Percentiles rank a stretch among this genome's conserved stretches.
Conservation (phyloP, 2,329 filamentous ascomycete genomes). For the Penicillium sp. region DNA sequence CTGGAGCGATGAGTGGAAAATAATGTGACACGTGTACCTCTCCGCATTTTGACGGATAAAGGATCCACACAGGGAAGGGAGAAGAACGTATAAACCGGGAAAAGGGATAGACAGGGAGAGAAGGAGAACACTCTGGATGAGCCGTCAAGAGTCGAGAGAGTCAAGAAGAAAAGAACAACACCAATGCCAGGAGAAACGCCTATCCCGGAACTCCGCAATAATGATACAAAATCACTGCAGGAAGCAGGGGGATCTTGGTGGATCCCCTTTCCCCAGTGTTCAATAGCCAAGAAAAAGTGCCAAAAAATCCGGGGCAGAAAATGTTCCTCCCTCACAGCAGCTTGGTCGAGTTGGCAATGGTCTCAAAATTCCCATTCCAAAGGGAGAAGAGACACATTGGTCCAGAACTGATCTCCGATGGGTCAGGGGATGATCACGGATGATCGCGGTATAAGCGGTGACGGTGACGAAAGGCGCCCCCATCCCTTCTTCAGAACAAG, state of each 20-base stretch:
- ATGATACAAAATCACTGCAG: conserved; percentile 18
- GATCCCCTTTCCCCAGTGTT: conserved; percentile 12
- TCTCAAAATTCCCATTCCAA: conserved; percentile 2
- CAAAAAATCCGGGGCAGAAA: conserved; percentile 11
- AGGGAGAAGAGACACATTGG: conserved; percentile 1
- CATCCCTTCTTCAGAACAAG: conserved; percentile 9
- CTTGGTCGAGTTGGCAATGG: conserved; percentile 6
- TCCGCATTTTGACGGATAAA: conserved; percentile 3
- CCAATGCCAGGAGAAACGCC: conserved; percentile 4
- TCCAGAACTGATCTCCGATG: conserved; percentile 4
- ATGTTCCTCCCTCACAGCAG: too few species aligned
- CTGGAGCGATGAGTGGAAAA: conserved; percentile 8
- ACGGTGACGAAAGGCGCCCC: conserved; percentile 13
- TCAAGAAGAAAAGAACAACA: conserved; percentile 5
- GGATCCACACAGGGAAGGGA: conserved; percentile 2
- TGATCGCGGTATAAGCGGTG: conserved; percentile 10
- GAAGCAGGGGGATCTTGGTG: conserved; percentile 9
- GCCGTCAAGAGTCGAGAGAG: background rate
- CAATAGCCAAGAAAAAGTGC: conserved; percentile 2
- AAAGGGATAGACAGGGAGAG: background rate
- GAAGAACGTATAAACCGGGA: too few species aligned
- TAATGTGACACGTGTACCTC: conserved; percentile 19
- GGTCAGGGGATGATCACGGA: conserved; percentile 5
- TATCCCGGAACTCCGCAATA: conserved; percentile 15
- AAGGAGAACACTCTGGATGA: too few species aligned